Base-by-base conservation (phyloP, 306 rosid genomes). In the Prunus dulcis region DNA sequence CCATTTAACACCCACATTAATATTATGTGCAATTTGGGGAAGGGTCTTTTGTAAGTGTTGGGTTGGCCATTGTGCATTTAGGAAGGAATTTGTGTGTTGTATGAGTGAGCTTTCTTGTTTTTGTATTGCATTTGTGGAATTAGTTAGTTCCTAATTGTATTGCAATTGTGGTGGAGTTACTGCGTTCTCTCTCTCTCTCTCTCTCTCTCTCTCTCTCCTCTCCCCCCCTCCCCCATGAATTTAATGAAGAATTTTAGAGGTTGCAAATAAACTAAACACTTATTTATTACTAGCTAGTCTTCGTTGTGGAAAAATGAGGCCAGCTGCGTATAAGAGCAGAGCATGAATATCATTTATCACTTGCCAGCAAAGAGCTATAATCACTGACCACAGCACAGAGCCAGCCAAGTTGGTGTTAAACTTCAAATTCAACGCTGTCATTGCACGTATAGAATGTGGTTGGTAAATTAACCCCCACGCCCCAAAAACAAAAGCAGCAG, bases 21-120 rank as follows among this genome's bases (percentile, higher is more conserved):
- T 75, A 82, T 87, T 84, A 74, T 80, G 85, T 85, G 91, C 91
- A 64, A 81, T 75, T 76, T 80, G 74, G 72, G 78, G 87, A 74
- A 72, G 80, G 83, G 86, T 78, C 85, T 83, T 80, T 80, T 88
- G 83, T 50, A 67, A 83, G 85, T 79, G 82, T 84, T 79, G 85
- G 81, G 76, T 83, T 86, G 84, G 83, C 75, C 79, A n/a, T 71
- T 68, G 73, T 85, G 80, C 28, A 64, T 30, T 56, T 77, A 86
- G 90, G 85, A 84, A 81, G 83, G 81, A 78, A 77, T 79, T 60
- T 91, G 89, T 88, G 88, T 88, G 88, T 82, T 86, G 77, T 80
- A 82, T 60, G 90, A 82, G 88, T 80, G 97, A 78, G 93, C 76
- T 77, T 83, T 76, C 65, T 64, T 78, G 51, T 69, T 81, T 82